These are phyloP conservation scores for Candida piceae DNA, from an alignment of 805 yeast species.

Conservation along the genomic window DNA sequence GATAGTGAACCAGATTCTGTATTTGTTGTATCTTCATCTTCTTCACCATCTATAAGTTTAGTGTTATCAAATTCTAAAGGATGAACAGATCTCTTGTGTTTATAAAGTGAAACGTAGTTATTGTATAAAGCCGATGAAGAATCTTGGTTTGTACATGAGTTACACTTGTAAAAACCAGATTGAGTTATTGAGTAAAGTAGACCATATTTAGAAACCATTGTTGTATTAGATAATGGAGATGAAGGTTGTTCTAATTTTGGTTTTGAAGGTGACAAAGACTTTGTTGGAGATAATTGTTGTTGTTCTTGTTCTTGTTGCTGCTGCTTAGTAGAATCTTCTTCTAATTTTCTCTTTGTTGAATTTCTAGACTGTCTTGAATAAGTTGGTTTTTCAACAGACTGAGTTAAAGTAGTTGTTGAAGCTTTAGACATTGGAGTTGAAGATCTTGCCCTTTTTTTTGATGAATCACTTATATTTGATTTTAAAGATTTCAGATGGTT, in stretches of 20 bases:
- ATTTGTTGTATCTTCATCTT: too few relatives aligned
- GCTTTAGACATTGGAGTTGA: background rate
- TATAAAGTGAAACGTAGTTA: conserved; percentile 18
- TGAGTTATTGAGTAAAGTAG: conserved; percentile 17
- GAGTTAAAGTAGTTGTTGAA: too few relatives aligned
- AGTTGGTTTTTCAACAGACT: background rate
- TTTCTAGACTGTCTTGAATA: conserved; percentile 10
- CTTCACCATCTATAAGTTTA: too few relatives aligned
- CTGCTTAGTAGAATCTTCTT: background rate
- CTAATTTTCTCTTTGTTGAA: conserved; percentile 12
- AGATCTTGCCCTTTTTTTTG: conserved; percentile 2
- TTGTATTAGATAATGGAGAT: background rate
- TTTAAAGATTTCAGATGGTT: conserved; percentile 15
- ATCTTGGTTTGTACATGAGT: conserved; percentile 8
- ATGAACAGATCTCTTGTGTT: conserved; percentile 17
- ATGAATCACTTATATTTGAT: conserved; percentile 6
- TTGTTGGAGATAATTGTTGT: background rate
- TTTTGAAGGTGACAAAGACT: background rate
- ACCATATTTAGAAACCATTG: conserved; percentile 5
- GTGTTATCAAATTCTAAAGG: conserved; percentile 15
- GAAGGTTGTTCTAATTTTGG: background rate
- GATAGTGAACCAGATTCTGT: conserved; percentile 4
- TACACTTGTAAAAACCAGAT: conserved; percentile 18
- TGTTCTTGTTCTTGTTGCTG: conserved; percentile 2
- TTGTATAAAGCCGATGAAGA: conserved; percentile 6